These are phyloP conservation scores for Sphagnum magellanicum DNA, from an alignment of 228 moss, liverwort and hornwort species.

Conservation along the genomic window DNA sequence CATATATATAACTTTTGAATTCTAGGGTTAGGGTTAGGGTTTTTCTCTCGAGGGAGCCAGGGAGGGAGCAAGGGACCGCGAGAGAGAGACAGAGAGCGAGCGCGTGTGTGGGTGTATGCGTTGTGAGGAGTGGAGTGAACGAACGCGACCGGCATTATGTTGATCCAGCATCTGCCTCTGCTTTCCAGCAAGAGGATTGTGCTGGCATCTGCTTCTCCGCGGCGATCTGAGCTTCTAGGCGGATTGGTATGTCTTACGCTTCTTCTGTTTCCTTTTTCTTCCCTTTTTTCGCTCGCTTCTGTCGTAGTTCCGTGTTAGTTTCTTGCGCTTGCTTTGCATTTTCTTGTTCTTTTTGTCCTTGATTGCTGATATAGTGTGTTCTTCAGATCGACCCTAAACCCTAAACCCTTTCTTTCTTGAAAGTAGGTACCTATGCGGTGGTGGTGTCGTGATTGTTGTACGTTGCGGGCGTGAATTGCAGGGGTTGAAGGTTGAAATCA, in stretches of 20 bases:
- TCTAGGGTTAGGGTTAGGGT: too few relatives aligned
- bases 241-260: constrained; percentile 48
- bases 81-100: neutral
- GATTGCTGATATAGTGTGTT: neutral
- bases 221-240: constrained; percentile 85
- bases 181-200: constrained; percentile 80
- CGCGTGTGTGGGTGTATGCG: neutral
- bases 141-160: constrained; percentile 33
- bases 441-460: neutral
- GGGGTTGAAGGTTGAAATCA: constrained; percentile 72
- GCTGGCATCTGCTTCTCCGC: constrained; percentile 91
- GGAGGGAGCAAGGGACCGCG: too few relatives aligned
- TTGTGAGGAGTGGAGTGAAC: neutral
- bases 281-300: too few relatives aligned
- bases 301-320: too few relatives aligned
- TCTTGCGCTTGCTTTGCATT: neutral
- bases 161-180: constrained; percentile 97
- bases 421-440: neutral
- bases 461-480: constrained; percentile 14
- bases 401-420: too few relatives aligned
- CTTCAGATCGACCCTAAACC: neutral
- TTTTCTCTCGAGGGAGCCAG: too few relatives aligned
- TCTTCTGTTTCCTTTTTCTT: neutral
- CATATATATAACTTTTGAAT: too few relatives aligned
- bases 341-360: neutral